Conservation (phyloP, 768 basidiomycete species). For the Naganishia friedmannii region DNA sequence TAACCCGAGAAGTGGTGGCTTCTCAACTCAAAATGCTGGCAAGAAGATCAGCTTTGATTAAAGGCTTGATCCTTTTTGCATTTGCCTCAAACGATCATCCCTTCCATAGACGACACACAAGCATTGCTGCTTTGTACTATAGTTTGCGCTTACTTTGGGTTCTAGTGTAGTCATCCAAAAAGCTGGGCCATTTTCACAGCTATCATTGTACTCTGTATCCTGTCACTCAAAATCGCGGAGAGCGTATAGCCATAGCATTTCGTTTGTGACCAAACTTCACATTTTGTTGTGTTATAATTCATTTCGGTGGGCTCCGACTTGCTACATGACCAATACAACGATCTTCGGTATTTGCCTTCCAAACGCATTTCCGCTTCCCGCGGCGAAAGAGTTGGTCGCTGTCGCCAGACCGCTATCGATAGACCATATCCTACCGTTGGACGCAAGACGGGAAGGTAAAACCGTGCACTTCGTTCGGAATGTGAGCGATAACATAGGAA, state of each 20-base stretch:
- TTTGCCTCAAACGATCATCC: neutral
- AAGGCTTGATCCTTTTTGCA: constrained; percentile 9
- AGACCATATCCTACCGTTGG: too few relatives aligned
- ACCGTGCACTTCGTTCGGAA: too few relatives aligned
- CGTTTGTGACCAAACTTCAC: neutral
- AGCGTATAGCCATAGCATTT: constrained; percentile 23
- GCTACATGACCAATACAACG: too few relatives aligned
- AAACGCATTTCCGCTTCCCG: too few relatives aligned
- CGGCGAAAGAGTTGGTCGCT: too few relatives aligned
- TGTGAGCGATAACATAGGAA: too few relatives aligned
- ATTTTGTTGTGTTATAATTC: too few relatives aligned
- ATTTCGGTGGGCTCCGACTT: too few relatives aligned
- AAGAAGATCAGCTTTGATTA: constrained; percentile 52
- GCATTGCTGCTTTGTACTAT: constrained; percentile 7
- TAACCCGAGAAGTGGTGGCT: constrained; percentile 62
- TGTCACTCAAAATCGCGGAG: neutral
- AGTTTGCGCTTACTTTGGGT: constrained; percentile 4
- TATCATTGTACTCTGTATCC: constrained; percentile 25
- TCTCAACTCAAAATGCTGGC: constrained; percentile 64
- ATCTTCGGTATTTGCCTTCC: too few relatives aligned
- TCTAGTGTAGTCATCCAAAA: neutral
- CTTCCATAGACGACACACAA: constrained; percentile 1
- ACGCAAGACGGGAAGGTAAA: too few relatives aligned
- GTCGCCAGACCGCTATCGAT: too few relatives aligned
- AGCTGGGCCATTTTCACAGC: constrained; percentile 12